Evolutionary conservation across 192 early-diverging fungal species (phyloP), one percentile per base, ranked within the genome.

Genomic region (Mortierella antarctica): DNA sequence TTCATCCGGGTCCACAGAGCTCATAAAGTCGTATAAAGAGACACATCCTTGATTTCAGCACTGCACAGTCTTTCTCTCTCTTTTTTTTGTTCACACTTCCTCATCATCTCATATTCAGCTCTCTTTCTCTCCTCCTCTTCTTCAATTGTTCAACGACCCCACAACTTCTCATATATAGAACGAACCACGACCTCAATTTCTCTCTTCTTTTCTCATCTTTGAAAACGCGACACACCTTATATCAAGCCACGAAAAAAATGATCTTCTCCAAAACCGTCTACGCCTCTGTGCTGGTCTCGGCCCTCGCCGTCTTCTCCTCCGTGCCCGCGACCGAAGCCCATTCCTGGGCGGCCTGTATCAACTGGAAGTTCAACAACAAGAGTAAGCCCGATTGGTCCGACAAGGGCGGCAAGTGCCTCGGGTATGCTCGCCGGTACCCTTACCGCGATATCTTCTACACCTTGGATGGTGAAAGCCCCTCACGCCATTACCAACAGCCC

Each of bases 401-500:
- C 21, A 67, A 67, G 40, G 70, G 70, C 0, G 69, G 77, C 15
- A 5, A 49, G 1, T 79, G 75, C 21, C 6, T 31, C 3, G 77
- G 77, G 0, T 80, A 67, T 51, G 77, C 77, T 14, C 77, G 77
- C 31, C 69, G 77, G 14, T 80, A 63, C 60, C 77, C 77, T 12
- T 0, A 31, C 40, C 53, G 54, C 31, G 59, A 67, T 15, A 1
- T 5, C 0, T 80, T 80, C 10, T 69, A 47, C 0, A 62, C 77
- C 53, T 57, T 80, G 6, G 77, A 80, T 54, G 5, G 12, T 18
- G 77, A 63, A 9, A 21, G 51, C 10, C 77, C 77, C 23, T 72
- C 70, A 41, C 77, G 77, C 48, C 77, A 80, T n/a, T 72, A 80
- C 53, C 77, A 80, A 17, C 77, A 80, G 11, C 77, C 77, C 40